Evolutionary conservation across 495 filamentous ascomycete genomes (phyloP).

Genomic region (Podospora sp.): DNA sequence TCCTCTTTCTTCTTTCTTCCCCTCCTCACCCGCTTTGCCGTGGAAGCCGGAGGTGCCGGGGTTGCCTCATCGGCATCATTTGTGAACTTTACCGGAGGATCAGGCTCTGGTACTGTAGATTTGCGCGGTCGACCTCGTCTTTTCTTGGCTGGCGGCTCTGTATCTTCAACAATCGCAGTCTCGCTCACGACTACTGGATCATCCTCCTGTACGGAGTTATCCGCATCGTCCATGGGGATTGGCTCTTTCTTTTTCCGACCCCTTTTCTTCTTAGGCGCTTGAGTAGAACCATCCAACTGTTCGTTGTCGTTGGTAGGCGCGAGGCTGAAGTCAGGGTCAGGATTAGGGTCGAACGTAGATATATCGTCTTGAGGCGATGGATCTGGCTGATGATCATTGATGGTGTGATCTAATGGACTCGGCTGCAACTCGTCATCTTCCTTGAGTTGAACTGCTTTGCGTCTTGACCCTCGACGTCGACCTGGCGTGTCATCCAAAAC

Average conservation of each 20-base stretch:
- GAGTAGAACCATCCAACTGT: neutral
- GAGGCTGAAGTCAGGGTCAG: neutral
- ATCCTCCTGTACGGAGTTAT: neutral
- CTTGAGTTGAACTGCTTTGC: neutral
- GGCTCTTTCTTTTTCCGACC: conserved; percentile 29
- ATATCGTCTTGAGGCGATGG: neutral
- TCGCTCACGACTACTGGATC: neutral
- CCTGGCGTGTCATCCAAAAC: neutral
- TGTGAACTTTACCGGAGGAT: neutral
- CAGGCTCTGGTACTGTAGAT: neutral
- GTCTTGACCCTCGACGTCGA: neutral
- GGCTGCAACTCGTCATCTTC: neutral
- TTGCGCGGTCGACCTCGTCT: conserved; percentile 28
- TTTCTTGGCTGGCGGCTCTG: conserved; percentile 17
- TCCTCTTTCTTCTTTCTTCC: conserved; percentile 16
- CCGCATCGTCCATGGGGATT: neutral
- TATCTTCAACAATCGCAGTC: neutral
- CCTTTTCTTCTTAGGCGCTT: conserved; percentile 18
- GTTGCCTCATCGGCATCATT: neutral
- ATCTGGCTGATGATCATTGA: neutral
- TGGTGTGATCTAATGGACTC: neutral
- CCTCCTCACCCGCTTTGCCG: conserved; percentile 11
- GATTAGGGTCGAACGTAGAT: neutral
- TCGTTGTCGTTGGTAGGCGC: neutral
- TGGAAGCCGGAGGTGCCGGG: neutral